Percentiles rank a stretch among this genome's conserved stretches.
Evolutionary conservation across 1,284 basidiomycete genomes (phyloP).

Genomic region (Tausonia pullulans): DNA sequence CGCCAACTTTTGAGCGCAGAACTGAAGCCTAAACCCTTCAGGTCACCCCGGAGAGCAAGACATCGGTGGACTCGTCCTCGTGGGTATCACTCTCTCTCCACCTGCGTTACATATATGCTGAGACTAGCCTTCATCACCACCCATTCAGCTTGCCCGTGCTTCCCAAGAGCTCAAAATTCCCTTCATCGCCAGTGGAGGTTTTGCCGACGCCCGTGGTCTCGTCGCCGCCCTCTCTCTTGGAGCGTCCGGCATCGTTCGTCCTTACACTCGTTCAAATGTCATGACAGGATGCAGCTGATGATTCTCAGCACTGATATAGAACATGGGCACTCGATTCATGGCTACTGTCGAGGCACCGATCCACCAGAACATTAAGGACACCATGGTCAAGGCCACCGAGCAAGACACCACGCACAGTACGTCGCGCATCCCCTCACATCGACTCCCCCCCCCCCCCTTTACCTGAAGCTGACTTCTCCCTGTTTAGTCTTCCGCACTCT

Average conservation of each 20-base stretch:
- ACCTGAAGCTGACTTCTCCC: background rate
- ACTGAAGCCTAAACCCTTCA: slow-evolving; percentile 46
- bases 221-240: slow-evolving; percentile 73
- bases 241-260: slow-evolving; percentile 40
- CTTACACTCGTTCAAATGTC: too few relatives aligned
- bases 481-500: slow-evolving; percentile 41
- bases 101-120: background rate
- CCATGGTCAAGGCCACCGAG: slow-evolving; percentile 72
- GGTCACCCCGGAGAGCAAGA: slow-evolving; percentile 94
- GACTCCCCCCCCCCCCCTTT: too few relatives aligned
- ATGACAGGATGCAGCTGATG: too few relatives aligned
- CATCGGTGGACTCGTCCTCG: slow-evolving; percentile 78
- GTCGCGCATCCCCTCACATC: slow-evolving; percentile 15
- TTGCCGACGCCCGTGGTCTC: slow-evolving; percentile 70
- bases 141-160: slow-evolving; percentile 63
- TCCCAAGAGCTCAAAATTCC: slow-evolving; percentile 73
- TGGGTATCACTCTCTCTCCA: slow-evolving; percentile 30
- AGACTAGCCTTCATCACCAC: background rate
- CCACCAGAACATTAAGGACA: slow-evolving; percentile 81
- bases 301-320: slow-evolving; percentile 26
- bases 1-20: background rate
- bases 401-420: slow-evolving; percentile 62
- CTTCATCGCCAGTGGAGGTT: slow-evolving; percentile 79
- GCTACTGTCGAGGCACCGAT: slow-evolving; percentile 53
- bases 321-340: slow-evolving; percentile 52